Evolutionary conservation across 2,329 filamentous ascomycete species (phyloP).

Genomic region (Sporothrix pallida): DNA sequence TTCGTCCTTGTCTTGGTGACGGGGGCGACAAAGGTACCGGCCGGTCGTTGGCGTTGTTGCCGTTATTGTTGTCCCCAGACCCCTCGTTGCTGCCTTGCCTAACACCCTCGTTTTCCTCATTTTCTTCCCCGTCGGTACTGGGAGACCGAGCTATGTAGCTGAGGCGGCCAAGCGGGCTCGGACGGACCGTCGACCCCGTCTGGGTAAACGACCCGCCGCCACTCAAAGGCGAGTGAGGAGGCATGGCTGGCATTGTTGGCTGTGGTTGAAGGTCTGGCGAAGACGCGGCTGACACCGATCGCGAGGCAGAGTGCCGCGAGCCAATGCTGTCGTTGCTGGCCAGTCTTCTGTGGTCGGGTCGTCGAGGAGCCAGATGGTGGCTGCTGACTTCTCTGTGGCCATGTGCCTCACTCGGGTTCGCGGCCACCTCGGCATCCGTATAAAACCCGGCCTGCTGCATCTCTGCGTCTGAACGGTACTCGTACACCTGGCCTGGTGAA

Average conservation of each 20-base stretch:
- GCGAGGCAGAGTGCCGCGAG: slow-evolving; percentile 35
- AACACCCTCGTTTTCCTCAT: not conserved
- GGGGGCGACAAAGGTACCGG: not conserved
- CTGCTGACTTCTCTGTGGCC: slow-evolving; percentile 2
- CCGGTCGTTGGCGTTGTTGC: too few species aligned
- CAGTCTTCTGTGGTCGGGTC: slow-evolving; percentile 39
- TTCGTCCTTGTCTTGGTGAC: not conserved
- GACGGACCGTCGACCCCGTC: slow-evolving; percentile 36
- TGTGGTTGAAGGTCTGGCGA: slow-evolving; percentile 35
- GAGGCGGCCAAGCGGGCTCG: slow-evolving; percentile 49
- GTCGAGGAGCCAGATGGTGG: slow-evolving; percentile 9
- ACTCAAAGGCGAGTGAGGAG: slow-evolving; percentile 33
- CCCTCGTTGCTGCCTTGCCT: not conserved
- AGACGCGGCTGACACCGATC: slow-evolving; percentile 32
- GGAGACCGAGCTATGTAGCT: slow-evolving; percentile 45
- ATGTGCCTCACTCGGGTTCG: slow-evolving; percentile 21
- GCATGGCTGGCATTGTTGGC: slow-evolving; percentile 40
- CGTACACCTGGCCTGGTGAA: slow-evolving; percentile 55
- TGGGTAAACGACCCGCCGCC: not conserved
- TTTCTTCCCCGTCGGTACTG: slow-evolving; percentile 41
- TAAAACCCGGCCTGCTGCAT: slow-evolving; percentile 51
- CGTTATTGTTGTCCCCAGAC: not conserved
- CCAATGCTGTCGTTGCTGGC: slow-evolving; percentile 41
- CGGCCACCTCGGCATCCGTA: slow-evolving; percentile 42
- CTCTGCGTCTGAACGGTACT: slow-evolving; percentile 53